These are phyloP conservation scores for Curvularia verruculosa DNA, from an alignment of 2,329 filamentous ascomycete species.

Conservation along the genomic window DNA sequence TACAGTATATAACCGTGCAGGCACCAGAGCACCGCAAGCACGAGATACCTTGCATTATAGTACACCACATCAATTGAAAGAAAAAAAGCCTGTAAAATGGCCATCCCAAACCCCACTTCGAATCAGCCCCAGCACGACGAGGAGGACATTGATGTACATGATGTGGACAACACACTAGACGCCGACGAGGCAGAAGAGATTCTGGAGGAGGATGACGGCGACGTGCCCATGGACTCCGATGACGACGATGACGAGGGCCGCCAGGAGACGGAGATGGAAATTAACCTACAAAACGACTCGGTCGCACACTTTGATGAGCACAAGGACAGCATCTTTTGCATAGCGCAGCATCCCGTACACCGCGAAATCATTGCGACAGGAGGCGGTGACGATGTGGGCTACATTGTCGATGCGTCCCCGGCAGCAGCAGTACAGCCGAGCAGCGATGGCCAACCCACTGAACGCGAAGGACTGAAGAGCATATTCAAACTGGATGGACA, in stretches of 20 bases:
- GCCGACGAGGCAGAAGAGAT: constrained; percentile 81
- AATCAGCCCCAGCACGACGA: constrained; percentile 37
- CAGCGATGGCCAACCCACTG: constrained; percentile 58
- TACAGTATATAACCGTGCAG: constrained; percentile 16
- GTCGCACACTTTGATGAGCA: constrained; percentile 89
- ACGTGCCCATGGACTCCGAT: constrained; percentile 81
- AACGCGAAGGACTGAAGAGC: constrained; percentile 65
- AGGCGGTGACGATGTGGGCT: constrained; percentile 83
- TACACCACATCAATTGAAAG: not conserved
- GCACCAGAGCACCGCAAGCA: not conserved
- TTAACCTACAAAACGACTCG: constrained; percentile 88
- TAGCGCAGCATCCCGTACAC: constrained; percentile 86
- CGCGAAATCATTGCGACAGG: constrained; percentile 84
- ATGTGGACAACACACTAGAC: constrained; percentile 74
- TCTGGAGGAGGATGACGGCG: constrained; percentile 65
- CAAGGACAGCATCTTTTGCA: constrained; percentile 90
- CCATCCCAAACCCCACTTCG: constrained; percentile 28
- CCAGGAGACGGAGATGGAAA: constrained; percentile 66
- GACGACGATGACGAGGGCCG: constrained; percentile 63
- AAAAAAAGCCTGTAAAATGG: constrained; percentile 23
- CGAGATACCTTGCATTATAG: not conserved
- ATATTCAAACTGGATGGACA: constrained; percentile 85
- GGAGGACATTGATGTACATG: constrained; percentile 56
- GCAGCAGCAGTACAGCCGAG: constrained; percentile 67
- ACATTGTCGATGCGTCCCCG: constrained; percentile 79